These are phyloP conservation scores for Leccinellum albellum DNA, from an alignment of 768 basidiomycete genomes.

Conservation along the genomic window DNA sequence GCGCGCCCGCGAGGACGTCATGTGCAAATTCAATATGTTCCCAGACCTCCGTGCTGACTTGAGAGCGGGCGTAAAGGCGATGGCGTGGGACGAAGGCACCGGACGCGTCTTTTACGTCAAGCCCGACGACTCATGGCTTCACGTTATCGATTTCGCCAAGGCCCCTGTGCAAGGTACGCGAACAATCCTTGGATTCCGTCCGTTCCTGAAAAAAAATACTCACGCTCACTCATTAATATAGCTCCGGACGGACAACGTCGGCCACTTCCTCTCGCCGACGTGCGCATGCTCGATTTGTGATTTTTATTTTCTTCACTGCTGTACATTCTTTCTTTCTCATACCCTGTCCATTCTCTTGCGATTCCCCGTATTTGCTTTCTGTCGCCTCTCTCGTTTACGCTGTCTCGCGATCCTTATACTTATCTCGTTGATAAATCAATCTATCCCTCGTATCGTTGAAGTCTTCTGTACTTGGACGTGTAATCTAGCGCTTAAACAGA, in stretches of 20 bases:
- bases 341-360: neutral
- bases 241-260: slow-evolving; percentile 31
- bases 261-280: slow-evolving; percentile 28
- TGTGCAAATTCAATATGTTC: slow-evolving; percentile 25
- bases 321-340: neutral
- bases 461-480: slow-evolving; percentile 1
- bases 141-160: slow-evolving; percentile 48
- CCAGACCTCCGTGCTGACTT: slow-evolving; percentile 16
- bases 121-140: slow-evolving; percentile 37
- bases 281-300: slow-evolving; percentile 31
- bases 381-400: neutral
- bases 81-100: slow-evolving; percentile 64
- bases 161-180: slow-evolving; percentile 31
- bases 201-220: neutral
- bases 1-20: slow-evolving; percentile 14
- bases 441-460: neutral
- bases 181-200: neutral
- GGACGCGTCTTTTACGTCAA: slow-evolving; percentile 55
- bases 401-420: neutral
- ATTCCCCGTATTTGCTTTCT: neutral
- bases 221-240: slow-evolving; percentile 4
- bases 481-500: slow-evolving; percentile 14
- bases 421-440: neutral
- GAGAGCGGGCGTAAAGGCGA: slow-evolving; percentile 39
- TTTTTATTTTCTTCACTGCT: neutral